These are phyloP conservation scores for Mrakia frigida DNA, from an alignment of 768 basidiomycete species.

Conservation along the genomic window DNA sequence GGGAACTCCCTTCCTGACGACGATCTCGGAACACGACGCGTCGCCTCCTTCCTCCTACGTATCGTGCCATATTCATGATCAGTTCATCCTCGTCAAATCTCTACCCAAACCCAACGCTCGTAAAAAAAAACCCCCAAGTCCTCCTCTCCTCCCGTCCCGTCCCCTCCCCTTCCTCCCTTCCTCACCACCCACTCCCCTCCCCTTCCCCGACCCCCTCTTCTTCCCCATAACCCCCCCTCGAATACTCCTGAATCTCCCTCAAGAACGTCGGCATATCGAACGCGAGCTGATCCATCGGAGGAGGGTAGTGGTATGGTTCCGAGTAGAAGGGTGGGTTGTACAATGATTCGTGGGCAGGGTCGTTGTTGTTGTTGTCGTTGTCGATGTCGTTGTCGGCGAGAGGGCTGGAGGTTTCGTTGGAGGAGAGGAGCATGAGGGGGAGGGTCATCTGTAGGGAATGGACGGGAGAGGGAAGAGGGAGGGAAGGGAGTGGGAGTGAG, in stretches of 20 bases:
- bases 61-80: too few relatives aligned
- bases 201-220: neutral
- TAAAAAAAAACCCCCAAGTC: too few relatives aligned
- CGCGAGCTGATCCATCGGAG: constrained; percentile 1
- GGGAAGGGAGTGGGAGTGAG: too few relatives aligned
- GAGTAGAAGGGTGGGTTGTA: neutral
- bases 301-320: neutral
- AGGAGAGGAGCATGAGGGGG: neutral
- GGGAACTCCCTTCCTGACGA: too few relatives aligned
- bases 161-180: neutral
- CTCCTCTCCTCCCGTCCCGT: neutral
- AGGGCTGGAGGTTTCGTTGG: neutral
- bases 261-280: constrained; percentile 18
- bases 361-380: too few relatives aligned
- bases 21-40: too few relatives aligned
- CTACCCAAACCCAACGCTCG: too few relatives aligned
- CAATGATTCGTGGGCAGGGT: too few relatives aligned
- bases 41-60: too few relatives aligned
- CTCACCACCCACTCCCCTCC: neutral
- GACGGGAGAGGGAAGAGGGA: too few relatives aligned
- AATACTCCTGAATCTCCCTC: constrained; percentile 10
- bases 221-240: neutral
- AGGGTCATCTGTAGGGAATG: neutral
- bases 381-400: neutral
- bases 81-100: too few relatives aligned